Conservation (phyloP, 257 asterid genomes). For the Solanum stenotomum region DNA sequence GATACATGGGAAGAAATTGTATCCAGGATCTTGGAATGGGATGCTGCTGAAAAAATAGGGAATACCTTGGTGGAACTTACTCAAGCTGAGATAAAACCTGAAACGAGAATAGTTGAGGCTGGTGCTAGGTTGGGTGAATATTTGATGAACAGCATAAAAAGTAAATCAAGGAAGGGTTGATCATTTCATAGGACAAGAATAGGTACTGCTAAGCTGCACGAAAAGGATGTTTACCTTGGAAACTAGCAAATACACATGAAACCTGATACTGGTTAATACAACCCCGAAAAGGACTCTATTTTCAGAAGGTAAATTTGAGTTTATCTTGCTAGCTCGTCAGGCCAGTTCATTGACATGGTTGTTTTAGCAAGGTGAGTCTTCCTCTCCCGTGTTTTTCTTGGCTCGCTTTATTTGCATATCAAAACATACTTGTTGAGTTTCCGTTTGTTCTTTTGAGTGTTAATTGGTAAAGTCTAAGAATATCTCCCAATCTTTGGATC, state of each 20-base stretch:
- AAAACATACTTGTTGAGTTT: not conserved
- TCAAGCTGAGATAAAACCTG: constrained; percentile 53
- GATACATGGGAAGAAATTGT: constrained; percentile 74
- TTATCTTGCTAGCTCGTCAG: not conserved
- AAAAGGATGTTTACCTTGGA: not conserved
- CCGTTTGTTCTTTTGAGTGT: not conserved
- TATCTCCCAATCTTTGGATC: not conserved
- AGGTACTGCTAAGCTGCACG: not conserved
- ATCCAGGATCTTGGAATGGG: constrained; percentile 42
- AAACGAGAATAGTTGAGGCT: constrained; percentile 53
- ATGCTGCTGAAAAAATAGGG: constrained; percentile 20
- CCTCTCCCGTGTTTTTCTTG: not conserved
- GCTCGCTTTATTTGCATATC: not conserved
- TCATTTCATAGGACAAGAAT: not conserved
- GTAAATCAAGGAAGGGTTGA: constrained; percentile 29
- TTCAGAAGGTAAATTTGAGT: not conserved
- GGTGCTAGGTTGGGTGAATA: constrained; percentile 58
- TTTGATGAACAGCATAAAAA: constrained; percentile 39
- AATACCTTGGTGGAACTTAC: constrained; percentile 28
- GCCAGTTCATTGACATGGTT: not conserved
- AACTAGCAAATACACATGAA: not conserved
- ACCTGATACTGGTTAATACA: not conserved
- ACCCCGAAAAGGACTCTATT: not conserved
- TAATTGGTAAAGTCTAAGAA: not conserved
- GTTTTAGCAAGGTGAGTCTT: not conserved